These are phyloP conservation scores for Suillus clintonianus DNA, from an alignment of 768 basidiomycete genomes.

Conservation along the genomic window DNA sequence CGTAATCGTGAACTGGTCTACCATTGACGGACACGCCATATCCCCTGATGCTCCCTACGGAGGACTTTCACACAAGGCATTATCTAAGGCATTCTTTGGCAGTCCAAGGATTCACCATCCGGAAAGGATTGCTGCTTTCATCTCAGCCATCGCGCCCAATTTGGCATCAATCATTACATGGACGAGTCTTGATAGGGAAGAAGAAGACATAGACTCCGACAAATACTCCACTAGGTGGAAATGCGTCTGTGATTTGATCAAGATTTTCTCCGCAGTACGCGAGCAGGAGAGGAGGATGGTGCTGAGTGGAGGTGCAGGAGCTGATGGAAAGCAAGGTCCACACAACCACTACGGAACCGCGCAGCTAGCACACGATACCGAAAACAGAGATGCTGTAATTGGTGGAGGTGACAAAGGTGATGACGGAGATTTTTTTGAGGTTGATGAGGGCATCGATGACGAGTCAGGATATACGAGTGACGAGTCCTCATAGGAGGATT, in stretches of 20 bases:
- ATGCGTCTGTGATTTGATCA: slow-evolving; percentile 22
- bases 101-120: not conserved
- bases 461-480: too few relatives aligned
- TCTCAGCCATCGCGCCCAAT: slow-evolving; percentile 30
- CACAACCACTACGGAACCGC: too few relatives aligned
- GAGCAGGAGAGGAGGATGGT: too few relatives aligned
- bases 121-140: slow-evolving; percentile 17
- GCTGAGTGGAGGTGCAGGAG: too few relatives aligned
- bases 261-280: slow-evolving; percentile 15
- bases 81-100: not conserved
- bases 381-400: too few relatives aligned
- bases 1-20: not conserved
- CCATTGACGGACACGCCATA: not conserved
- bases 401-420: too few relatives aligned
- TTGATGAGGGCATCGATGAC: too few relatives aligned
- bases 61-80: not conserved
- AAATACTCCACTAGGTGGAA: slow-evolving; percentile 27
- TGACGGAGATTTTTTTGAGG: too few relatives aligned
- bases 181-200: not conserved
- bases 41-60: not conserved
- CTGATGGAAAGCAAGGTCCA: too few relatives aligned
- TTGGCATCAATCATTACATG: slow-evolving; percentile 28
- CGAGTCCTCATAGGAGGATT: too few relatives aligned
- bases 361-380: too few relatives aligned
- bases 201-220: slow-evolving; percentile 8